phyloP scores from a whole-genome alignment of 805 yeast species.

The Saccharomycopsis javanensis region DNA sequence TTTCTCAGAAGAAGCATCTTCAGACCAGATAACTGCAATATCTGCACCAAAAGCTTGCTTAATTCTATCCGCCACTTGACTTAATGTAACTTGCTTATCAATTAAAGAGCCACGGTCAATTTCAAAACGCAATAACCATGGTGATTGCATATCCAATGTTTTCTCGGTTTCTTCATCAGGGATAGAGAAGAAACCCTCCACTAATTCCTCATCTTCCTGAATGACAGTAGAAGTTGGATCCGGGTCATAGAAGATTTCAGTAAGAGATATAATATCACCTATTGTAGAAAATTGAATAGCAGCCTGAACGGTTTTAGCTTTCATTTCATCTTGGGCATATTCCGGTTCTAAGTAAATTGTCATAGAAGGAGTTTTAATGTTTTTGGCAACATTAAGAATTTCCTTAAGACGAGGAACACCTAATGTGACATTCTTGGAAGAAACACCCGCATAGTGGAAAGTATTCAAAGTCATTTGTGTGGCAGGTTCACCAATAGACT shows the following conservation, averaged over 20 bases:
- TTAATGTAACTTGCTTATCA: slow-evolving; percentile 95
- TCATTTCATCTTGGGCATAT: slow-evolving; percentile 79
- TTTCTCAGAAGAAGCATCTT: slow-evolving; percentile 89
- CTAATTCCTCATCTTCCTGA: slow-evolving; percentile 94
- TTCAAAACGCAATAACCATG: slow-evolving; percentile 95
- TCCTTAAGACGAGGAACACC: slow-evolving; percentile 98
- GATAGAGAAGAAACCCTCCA: slow-evolving; percentile 92
- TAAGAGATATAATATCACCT: slow-evolving; percentile 91
- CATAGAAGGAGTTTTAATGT: slow-evolving; percentile 97
- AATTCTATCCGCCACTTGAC: slow-evolving; percentile 94
- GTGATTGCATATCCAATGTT: slow-evolving; percentile 88
- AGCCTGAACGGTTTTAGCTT: slow-evolving; percentile 90
- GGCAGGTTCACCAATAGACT: slow-evolving; percentile 97
- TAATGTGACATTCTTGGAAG: slow-evolving; percentile 88
- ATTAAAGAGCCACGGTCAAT: slow-evolving; percentile 98
- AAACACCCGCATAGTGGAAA: slow-evolving; percentile 97
- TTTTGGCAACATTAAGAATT: slow-evolving; percentile 96
- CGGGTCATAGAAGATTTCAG: slow-evolving; percentile 96
- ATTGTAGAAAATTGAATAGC: slow-evolving; percentile 95
- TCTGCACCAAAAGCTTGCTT: slow-evolving; percentile 90
- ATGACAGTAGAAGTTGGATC: slow-evolving; percentile 96
- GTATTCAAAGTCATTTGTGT: slow-evolving; percentile 97
- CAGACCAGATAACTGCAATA: slow-evolving; percentile 96
- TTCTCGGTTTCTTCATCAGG: slow-evolving; percentile 97
- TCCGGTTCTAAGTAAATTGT: slow-evolving; percentile 84